These are phyloP conservation scores for Staphylotrichum longicolle DNA, from an alignment of 495 filamentous ascomycete genomes.

Conservation along the genomic window DNA sequence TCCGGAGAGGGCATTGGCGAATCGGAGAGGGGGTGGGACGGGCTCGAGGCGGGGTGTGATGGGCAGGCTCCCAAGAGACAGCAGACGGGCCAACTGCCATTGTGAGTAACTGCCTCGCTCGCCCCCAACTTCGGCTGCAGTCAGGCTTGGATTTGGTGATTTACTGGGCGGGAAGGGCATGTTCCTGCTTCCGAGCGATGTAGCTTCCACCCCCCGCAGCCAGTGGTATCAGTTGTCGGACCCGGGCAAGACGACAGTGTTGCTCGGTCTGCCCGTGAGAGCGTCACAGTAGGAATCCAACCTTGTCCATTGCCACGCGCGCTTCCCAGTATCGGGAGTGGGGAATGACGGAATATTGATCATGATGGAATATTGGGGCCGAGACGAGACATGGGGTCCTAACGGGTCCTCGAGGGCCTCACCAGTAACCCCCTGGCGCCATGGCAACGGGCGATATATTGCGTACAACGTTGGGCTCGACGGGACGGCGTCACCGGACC, in stretches of 20 bases:
- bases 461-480: neutral
- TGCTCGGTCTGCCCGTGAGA: neutral
- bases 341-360: conserved; percentile 2
- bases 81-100: neutral
- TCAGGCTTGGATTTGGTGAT: no score
- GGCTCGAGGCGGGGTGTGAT: neutral
- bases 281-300: conserved; percentile 12
- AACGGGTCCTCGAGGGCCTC: neutral
- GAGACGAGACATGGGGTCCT: neutral
- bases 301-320: neutral
- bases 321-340: neutral
- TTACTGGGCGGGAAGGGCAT: no score
- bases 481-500: conserved; percentile 15
- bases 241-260: neutral
- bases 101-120: neutral
- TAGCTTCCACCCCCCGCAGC: neutral
- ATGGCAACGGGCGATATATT: conserved; percentile 9
- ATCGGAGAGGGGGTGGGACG: neutral
- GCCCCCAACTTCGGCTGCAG: no score
- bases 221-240: neutral
- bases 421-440: neutral
- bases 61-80: conserved; percentile 1
- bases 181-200: no score
- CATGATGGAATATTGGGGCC: conserved; percentile 1
- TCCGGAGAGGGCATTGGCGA: neutral